Conservation (phyloP, 495 filamentous ascomycete genomes). For the Copromyces sp. region DNA sequence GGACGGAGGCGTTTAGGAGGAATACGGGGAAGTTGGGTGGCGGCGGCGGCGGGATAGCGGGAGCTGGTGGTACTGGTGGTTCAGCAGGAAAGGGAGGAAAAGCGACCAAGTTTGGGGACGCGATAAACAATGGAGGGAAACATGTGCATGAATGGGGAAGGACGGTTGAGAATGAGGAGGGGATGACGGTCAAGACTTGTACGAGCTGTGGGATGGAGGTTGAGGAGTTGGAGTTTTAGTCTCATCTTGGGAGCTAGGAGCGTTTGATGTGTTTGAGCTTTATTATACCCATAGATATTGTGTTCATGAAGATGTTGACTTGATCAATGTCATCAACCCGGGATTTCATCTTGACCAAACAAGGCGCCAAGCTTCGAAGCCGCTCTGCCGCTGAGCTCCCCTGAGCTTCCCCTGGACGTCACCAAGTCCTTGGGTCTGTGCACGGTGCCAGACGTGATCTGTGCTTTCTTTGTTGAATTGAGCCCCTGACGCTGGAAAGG, state of each 20-base stretch:
- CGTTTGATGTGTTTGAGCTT: not conserved
- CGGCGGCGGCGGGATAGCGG: constrained; percentile 7
- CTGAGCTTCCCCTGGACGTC: not conserved
- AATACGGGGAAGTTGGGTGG: constrained; percentile 33
- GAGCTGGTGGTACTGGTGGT: not conserved
- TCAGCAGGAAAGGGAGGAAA: constrained; percentile 24
- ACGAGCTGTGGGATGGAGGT: constrained; percentile 91
- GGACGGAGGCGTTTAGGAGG: constrained; percentile 79
- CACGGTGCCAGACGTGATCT: not conserved
- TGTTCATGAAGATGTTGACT: not conserved
- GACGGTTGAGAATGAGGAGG: constrained; percentile 67
- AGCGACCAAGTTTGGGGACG: constrained; percentile 67
- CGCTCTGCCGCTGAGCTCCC: not conserved
- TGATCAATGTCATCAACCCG: not conserved
- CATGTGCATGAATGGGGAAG: constrained; percentile 94
- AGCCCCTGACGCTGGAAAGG: not conserved
- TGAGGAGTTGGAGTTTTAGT: constrained; percentile 83
- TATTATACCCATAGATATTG: not conserved
- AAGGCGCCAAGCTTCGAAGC: not conserved
- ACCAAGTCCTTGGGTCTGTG: not conserved
- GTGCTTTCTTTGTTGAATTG: not conserved
- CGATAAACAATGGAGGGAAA: constrained; percentile 50
- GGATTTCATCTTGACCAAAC: not conserved
- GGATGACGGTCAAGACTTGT: constrained; percentile 74
- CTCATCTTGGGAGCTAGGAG: not conserved